These are phyloP conservation scores for Henckelia pumila DNA, from an alignment of 257 asterid species.

Conservation along the genomic window DNA sequence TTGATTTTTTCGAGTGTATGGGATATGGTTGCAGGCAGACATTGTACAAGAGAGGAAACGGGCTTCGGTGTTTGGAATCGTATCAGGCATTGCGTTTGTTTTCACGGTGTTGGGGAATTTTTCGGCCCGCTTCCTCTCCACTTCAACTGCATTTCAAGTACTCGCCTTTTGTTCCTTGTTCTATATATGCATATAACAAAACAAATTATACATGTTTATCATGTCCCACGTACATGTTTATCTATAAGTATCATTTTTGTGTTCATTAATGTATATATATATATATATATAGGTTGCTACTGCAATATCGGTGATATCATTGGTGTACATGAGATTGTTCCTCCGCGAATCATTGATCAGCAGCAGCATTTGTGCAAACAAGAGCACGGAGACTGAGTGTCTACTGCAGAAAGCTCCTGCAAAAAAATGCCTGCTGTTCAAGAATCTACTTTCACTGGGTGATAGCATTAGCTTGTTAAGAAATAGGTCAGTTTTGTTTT, in stretches of 20 bases:
- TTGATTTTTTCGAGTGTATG: background rate
- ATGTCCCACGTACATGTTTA: background rate
- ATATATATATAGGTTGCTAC: slow-evolving; percentile 60
- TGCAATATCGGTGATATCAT: slow-evolving; percentile 51
- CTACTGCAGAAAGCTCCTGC: slow-evolving; percentile 59
- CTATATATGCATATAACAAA: too few species aligned
- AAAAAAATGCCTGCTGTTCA: slow-evolving; percentile 43
- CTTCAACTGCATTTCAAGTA: slow-evolving; percentile 76
- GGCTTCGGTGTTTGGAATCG: slow-evolving; percentile 68
- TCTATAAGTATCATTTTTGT: too few species aligned
- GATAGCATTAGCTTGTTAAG: slow-evolving; percentile 60
- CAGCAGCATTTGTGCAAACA: slow-evolving; percentile 3
- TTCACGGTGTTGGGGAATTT: slow-evolving; percentile 79
- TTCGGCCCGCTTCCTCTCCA: slow-evolving; percentile 72
- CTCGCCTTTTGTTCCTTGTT: background rate
- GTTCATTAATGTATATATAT: too few species aligned
- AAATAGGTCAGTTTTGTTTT: slow-evolving; percentile 47
- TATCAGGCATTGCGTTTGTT: slow-evolving; percentile 74
- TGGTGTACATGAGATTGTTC: slow-evolving; percentile 72
- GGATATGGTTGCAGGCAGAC: slow-evolving; percentile 59
- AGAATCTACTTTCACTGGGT: slow-evolving; percentile 50
- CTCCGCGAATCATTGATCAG: slow-evolving; percentile 58
- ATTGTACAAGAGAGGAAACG: slow-evolving; percentile 67
- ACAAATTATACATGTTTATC: background rate
- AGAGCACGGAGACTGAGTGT: slow-evolving; percentile 47